phyloP scores from a whole-genome alignment of 495 filamentous ascomycete species.

The Penicillium herquei region DNA sequence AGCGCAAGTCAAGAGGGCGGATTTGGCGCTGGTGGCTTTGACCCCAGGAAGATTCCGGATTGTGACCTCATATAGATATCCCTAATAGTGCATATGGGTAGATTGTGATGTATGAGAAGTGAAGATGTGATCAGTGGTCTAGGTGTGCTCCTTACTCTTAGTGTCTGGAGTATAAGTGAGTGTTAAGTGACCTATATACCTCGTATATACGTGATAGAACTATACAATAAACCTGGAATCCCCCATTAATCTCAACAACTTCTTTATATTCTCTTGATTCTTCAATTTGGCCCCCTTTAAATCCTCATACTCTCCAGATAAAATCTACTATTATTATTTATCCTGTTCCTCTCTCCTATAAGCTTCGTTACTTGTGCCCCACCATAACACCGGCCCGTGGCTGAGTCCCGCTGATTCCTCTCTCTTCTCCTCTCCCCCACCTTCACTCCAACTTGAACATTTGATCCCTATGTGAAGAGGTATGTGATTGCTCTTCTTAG shows the following conservation, averaged over 20 bases:
- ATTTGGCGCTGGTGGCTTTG: conserved; percentile 22
- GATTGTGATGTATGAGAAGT: no score
- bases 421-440: conserved; percentile 5
- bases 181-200: no score
- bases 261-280: no score
- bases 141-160: no score
- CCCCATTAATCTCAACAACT: no score
- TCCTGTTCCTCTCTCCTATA: background rate
- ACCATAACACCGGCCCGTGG: conserved; percentile 15
- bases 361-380: conserved; percentile 1
- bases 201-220: no score
- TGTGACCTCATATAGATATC: no score
- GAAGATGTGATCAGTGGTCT: no score
- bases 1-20: conserved; percentile 17
- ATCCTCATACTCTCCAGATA: background rate
- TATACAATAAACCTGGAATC: no score
- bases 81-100: no score
- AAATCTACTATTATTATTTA: conserved; percentile 3
- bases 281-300: background rate
- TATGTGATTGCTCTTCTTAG: background rate
- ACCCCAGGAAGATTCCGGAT: background rate
- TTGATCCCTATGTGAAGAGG: background rate
- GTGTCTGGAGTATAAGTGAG: no score
- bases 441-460: background rate
- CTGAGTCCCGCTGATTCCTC: conserved; percentile 13